Evolutionary conservation across 495 filamentous ascomycete species (phyloP).

Genomic region (Evernia prunastri): DNA sequence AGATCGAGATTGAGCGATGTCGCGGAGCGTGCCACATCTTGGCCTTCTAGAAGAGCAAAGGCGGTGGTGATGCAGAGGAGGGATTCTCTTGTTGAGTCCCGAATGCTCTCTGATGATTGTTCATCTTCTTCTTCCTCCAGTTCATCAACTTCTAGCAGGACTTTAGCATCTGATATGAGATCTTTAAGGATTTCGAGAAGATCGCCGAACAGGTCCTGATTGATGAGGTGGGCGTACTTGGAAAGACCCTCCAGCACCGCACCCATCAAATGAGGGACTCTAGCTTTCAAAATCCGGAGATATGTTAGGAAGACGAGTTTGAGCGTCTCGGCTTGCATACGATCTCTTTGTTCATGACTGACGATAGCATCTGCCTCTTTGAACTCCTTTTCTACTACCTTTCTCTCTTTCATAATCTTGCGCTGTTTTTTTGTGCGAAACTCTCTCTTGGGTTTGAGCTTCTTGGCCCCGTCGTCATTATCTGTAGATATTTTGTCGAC

Average conservation of each 20-base stretch:
- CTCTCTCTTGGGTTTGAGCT: constrained; percentile 65
- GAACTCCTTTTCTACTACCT: constrained; percentile 87
- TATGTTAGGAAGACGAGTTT: constrained; percentile 94
- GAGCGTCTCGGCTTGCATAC: constrained; percentile 86
- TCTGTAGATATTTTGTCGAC: constrained; percentile 51
- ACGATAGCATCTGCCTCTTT: constrained; percentile 84
- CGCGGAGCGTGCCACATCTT: constrained; percentile 65
- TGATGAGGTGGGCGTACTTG: constrained; percentile 90
- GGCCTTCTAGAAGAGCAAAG: constrained; percentile 85
- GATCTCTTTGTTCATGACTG: constrained; percentile 82
- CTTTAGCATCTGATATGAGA: constrained; percentile 65
- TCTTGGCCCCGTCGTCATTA: constrained; percentile 45
- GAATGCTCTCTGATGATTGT: constrained; percentile 28
- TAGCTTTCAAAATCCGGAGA: constrained; percentile 85
- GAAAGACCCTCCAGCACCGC: constrained; percentile 88
- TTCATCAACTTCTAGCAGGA: constrained; percentile 33
- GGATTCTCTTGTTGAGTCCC: constrained; percentile 72
- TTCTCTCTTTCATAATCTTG: constrained; percentile 73
- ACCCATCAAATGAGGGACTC: constrained; percentile 74
- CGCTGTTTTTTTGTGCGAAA: constrained; percentile 69
- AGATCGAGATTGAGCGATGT: constrained; percentile 73
- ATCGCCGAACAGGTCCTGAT: constrained; percentile 97
- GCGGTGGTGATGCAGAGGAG: constrained; percentile 95
- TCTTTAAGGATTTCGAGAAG: constrained; percentile 90
- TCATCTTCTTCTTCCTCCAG: constrained; percentile 39